These are phyloP conservation scores for Amylocystis lapponica DNA, from an alignment of 768 basidiomycete genomes.

Conservation along the genomic window DNA sequence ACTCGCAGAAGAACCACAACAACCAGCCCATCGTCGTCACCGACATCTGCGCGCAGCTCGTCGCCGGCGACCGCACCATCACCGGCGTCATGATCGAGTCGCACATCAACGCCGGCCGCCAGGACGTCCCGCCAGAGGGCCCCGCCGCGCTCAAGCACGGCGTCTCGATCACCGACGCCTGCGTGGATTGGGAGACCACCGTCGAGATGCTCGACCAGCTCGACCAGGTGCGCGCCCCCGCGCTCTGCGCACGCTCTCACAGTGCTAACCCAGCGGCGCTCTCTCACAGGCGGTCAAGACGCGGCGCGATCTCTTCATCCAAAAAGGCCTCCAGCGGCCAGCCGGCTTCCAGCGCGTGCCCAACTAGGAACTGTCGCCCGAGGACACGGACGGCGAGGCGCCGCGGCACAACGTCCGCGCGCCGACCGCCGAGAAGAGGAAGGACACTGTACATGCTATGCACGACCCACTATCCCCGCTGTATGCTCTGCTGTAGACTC, in stretches of 20 bases:
- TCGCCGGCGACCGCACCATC: conserved; percentile 61
- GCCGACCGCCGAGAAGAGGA: no score
- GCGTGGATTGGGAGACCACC: conserved; percentile 81
- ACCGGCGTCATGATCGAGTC: conserved; percentile 98
- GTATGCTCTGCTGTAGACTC: no score
- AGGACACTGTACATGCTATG: no score
- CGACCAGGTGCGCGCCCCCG: conserved; percentile 38
- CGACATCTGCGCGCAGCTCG: conserved; percentile 69
- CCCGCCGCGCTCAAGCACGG: conserved; percentile 67
- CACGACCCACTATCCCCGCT: no score
- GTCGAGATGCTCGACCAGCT: conserved; percentile 67
- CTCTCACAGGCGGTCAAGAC: conserved; percentile 37
- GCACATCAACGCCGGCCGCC: conserved; percentile 85
- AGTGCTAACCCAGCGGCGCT: neutral
- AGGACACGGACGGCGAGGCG: no score
- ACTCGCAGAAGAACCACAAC: conserved; percentile 91
- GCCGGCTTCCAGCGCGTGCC: conserved; percentile 19
- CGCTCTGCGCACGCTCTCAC: neutral
- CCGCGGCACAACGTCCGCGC: no score
- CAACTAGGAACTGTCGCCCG: no score
- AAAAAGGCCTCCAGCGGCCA: conserved; percentile 30
- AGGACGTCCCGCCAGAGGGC: conserved; percentile 76
- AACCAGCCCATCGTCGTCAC: conserved; percentile 84
- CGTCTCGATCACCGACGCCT: conserved; percentile 89
- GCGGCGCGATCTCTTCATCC: conserved; percentile 38